These are phyloP conservation scores for Cunninghamia lanceolata DNA, from an alignment of 75 land plant genomes.

Conservation along the genomic window DNA sequence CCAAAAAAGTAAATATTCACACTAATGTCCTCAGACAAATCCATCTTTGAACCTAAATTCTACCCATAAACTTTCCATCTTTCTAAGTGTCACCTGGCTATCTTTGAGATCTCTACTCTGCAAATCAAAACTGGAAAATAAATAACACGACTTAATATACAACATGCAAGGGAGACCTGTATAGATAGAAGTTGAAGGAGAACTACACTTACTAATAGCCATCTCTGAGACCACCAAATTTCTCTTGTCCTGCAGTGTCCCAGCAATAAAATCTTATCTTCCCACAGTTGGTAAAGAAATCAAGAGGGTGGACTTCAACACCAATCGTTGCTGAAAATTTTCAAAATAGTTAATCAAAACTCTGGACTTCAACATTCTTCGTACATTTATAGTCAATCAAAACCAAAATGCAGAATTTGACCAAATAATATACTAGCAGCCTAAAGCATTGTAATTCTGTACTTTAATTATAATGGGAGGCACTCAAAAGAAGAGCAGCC, in stretches of 20 bases:
- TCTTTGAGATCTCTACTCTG: background rate
- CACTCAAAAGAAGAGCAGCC: background rate
- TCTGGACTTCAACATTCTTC: too few species aligned
- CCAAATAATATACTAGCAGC: background rate
- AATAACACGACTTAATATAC: background rate
- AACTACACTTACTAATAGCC: conserved; percentile 48
- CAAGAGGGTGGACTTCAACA: conserved; percentile 55
- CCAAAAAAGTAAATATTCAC: background rate
- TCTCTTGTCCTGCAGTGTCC: conserved; percentile 62
- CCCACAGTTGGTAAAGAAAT: conserved; percentile 56
- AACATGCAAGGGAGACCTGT: background rate
- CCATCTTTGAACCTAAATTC: background rate
- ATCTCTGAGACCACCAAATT: conserved; percentile 59
- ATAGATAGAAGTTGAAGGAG: background rate
- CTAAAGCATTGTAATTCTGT: background rate
- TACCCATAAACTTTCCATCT: background rate
- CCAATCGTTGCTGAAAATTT: conserved; percentile 41
- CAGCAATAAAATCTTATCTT: conserved; percentile 54
- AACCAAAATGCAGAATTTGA: background rate
- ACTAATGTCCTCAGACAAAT: background rate
- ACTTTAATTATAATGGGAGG: background rate
- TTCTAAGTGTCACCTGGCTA: background rate
- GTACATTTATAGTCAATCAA: background rate
- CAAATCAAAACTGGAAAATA: background rate
- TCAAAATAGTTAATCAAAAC: too few species aligned